Conservation (phyloP, 495 filamentous ascomycete species). For the Xylaria flabelliformis region DNA sequence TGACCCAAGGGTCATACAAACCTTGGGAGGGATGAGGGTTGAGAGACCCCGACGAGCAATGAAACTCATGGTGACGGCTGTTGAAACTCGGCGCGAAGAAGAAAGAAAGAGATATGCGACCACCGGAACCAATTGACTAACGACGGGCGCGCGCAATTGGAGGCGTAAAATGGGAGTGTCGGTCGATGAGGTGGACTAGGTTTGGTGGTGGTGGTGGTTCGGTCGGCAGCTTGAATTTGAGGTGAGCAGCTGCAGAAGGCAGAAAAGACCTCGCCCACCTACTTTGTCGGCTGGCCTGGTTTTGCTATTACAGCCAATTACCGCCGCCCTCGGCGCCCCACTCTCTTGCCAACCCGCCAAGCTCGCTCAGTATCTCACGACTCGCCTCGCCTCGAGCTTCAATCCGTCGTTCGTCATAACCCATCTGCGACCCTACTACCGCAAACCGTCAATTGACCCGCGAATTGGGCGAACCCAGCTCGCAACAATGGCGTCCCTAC, state of each 20-base stretch:
- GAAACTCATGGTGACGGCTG: slow-evolving; percentile 82
- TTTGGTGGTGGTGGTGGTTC: slow-evolving; percentile 34
- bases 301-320: slow-evolving; percentile 41
- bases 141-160: slow-evolving; percentile 35
- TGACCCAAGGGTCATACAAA: slow-evolving; percentile 50
- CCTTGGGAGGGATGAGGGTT: slow-evolving; percentile 98
- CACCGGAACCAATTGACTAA: slow-evolving; percentile 37
- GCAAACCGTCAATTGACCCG: slow-evolving; percentile 27
- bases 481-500: slow-evolving; percentile 47
- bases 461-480: slow-evolving; percentile 2
- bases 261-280: slow-evolving; percentile 45
- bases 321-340: slow-evolving; percentile 7
- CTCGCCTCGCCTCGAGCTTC: slow-evolving; percentile 9
- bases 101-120: slow-evolving; percentile 29
- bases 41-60: slow-evolving; percentile 88
- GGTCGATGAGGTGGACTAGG: slow-evolving; percentile 18
- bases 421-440: not conserved
- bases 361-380: slow-evolving; percentile 16
- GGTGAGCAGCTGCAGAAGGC: slow-evolving; percentile 38
- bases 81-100: slow-evolving; percentile 34
- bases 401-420: not conserved
- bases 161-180: slow-evolving; percentile 34
- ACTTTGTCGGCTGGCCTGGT: slow-evolving; percentile 24
- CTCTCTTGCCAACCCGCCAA: slow-evolving; percentile 21
- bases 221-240: slow-evolving; percentile 40